Conservation (phyloP, 1,284 basidiomycete genomes). For the Phenoliferia sp. region DNA sequence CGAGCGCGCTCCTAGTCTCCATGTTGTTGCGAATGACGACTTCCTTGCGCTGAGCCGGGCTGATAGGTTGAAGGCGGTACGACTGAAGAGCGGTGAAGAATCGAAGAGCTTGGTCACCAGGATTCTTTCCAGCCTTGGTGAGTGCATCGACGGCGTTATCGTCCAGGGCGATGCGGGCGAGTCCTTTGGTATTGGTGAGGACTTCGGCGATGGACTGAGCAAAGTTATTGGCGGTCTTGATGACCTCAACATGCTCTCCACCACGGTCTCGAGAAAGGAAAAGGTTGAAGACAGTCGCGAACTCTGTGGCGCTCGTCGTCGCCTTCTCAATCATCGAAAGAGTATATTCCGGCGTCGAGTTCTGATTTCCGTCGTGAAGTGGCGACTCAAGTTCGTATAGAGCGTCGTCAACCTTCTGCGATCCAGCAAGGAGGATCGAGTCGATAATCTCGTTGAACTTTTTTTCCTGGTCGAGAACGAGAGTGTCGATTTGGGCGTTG, state of each 20-base stretch:
- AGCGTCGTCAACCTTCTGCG: conserved; percentile 93
- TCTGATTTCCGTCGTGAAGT: conserved; percentile 85
- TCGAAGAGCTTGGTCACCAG: conserved; percentile 81
- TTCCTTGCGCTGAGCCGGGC: conserved; percentile 68
- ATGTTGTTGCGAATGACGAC: conserved; percentile 86
- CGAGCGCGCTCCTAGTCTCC: conserved; percentile 72
- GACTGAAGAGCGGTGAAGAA: conserved; percentile 96
- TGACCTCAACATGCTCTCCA: conserved; percentile 94
- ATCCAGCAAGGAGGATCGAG: conserved; percentile 93
- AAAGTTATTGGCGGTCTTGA: conserved; percentile 94
- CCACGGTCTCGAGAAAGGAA: conserved; percentile 83
- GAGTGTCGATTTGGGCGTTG: conserved; percentile 91
- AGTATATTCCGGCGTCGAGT: conserved; percentile 95
- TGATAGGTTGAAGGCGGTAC: conserved; percentile 63
- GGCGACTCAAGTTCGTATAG: conserved; percentile 97
- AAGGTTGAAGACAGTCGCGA: conserved; percentile 89
- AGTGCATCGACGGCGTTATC: conserved; percentile 91
- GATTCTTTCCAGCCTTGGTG: conserved; percentile 71
- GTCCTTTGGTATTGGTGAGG: conserved; percentile 87
- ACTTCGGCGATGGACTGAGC: conserved; percentile 91
- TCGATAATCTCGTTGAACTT: conserved; percentile 98
- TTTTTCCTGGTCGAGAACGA: conserved; percentile 95
- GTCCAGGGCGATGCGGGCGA: conserved; percentile 83
- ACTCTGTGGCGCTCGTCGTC: conserved; percentile 87
- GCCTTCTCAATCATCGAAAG: conserved; percentile 98